These are phyloP conservation scores for Stenocarpella maydis DNA, from an alignment of 2,329 filamentous ascomycete genomes.

Conservation along the genomic window DNA sequence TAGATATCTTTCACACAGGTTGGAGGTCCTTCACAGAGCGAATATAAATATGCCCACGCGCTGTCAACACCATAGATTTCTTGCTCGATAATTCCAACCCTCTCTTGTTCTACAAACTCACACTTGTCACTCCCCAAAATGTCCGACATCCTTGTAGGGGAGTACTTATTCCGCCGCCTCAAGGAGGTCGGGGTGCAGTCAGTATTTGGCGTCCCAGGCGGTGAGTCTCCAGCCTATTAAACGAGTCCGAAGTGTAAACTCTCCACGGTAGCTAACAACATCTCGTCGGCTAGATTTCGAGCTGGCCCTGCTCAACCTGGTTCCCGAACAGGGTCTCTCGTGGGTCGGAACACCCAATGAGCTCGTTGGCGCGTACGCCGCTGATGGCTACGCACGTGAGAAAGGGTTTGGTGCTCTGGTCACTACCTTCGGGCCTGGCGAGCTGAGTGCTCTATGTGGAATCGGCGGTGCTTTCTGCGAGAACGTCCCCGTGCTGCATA, in stretches of 20 bases:
- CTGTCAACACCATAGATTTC: not conserved
- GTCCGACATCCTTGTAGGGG: conserved; percentile 48
- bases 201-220: conserved; percentile 59
- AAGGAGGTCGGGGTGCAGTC: conserved; percentile 56
- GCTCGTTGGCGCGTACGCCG: conserved; percentile 65
- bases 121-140: conserved; percentile 23
- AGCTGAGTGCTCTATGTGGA: conserved; percentile 63
- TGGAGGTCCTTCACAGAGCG: not conserved
- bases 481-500: conserved; percentile 62
- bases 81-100: too few species aligned
- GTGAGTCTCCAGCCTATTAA: conserved; percentile 17
- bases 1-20: too few species aligned
- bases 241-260: not conserved
- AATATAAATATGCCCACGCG: not conserved
- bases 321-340: conserved; percentile 54
- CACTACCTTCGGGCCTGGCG: conserved; percentile 67
- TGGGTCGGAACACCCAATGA: conserved; percentile 63
- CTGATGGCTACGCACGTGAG: conserved; percentile 67
- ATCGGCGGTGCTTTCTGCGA: conserved; percentile 66
- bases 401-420: conserved; percentile 64
- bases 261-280: not conserved
- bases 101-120: not conserved
- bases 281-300: conserved; percentile 55
- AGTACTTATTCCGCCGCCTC: conserved; percentile 61
- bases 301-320: conserved; percentile 59